Evolutionary conservation across 2,329 filamentous ascomycete genomes (phyloP), one percentile per base, ranked within the genome.

Genomic region (Trichoderma polysporum): DNA sequence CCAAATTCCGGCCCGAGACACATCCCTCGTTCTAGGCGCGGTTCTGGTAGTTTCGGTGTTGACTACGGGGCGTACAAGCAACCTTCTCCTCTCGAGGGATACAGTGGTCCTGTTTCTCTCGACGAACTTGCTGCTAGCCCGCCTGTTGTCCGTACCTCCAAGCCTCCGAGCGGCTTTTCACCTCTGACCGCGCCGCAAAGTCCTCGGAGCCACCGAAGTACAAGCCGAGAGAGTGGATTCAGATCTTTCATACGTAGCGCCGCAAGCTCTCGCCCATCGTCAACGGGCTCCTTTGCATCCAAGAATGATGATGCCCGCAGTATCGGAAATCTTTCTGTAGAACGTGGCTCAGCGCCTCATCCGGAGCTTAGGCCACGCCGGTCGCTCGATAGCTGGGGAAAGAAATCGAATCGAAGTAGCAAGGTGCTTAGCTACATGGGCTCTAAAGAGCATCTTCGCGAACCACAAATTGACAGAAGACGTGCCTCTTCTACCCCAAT

Each of bases 81-180:
- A 54, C 80, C 84, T 4, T 79, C 82, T 19, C 79, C 83, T 35
- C 82, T 83, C 61, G 82, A 86, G 19, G 74, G 83, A 13, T 74
- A 81, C 52, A 81, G 85, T 57, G 81, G 84, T 39, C 73, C 73
- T 50, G 72, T 81, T 6, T 81, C 84, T 12, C 78, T 89, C 70
- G 84, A 89, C 78, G 85, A 90, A 64, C 79, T 89, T 52, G 84
- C 88, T 33, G 87, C 88, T 25, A 81, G 82, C 56, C 81, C 92
- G 13, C 93, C 93, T 19, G 86, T 94, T 64, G 86, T 96, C 72
- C 89, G 90, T 70, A 97, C 94, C 35, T 87, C 92, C 35, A 94
- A 94, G 76, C 90, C 90, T 8, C 91, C 91, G 0, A 92, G 91
- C 59, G 91, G 91, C 63, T 87, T 89, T 73, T 93, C 91, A 10